Conservation (phyloP, 306 rosid species). For the Lagenaria siceraria region DNA sequence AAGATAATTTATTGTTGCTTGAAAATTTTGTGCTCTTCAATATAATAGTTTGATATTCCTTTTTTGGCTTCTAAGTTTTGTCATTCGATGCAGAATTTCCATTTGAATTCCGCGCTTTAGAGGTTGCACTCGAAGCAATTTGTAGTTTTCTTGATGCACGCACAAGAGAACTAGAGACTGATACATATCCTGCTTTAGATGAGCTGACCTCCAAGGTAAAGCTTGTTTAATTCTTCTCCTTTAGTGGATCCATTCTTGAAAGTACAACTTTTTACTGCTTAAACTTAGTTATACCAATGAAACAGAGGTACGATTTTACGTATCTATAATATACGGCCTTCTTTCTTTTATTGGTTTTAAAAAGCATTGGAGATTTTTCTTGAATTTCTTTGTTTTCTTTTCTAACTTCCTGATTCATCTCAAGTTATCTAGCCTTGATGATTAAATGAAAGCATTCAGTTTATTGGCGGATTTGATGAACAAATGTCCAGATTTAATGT, state of each 20-base stretch:
- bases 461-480: not conserved
- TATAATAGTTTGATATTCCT: not conserved
- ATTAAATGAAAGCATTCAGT: not conserved
- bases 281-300: not conserved
- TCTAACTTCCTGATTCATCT: not conserved
- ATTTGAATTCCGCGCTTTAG: conserved; percentile 91
- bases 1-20: not conserved
- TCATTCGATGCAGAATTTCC: conserved; percentile 59
- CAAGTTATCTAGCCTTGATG: not conserved
- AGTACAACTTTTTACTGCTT: not conserved
- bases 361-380: not conserved
- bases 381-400: not conserved
- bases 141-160: conserved; percentile 96
- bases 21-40: not conserved
- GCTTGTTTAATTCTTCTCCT: not conserved
- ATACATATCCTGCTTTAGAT: conserved; percentile 90
- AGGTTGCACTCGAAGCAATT: conserved; percentile 91
- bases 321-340: not conserved
- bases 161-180: conserved; percentile 80
- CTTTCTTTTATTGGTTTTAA: not conserved
- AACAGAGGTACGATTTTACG: not conserved
- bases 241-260: not conserved
- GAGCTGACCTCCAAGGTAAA: conserved; percentile 85
- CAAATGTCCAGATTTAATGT: not conserved
- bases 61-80: conserved; percentile 4